Evolutionary conservation across 768 basidiomycete species (phyloP), one percentile per base, ranked within the genome.

Genomic region (Lanmaoa rubissima): DNA sequence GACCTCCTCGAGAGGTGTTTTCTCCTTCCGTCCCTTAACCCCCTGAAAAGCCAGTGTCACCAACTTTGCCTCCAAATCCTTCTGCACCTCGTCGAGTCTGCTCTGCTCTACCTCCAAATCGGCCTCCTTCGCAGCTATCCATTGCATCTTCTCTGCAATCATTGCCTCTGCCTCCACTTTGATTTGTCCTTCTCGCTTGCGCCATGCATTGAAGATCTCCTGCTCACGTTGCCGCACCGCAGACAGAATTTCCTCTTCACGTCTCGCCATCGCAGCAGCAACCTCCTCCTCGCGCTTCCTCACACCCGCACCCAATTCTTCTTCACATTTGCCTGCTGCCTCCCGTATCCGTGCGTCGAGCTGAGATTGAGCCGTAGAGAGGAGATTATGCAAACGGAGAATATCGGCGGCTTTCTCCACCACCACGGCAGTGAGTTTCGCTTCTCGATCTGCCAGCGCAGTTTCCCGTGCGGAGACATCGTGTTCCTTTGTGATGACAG

Each of bases 201-300:
- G 71, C 84, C 87, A 88, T 14, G 86, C 84, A 12, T 82, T 77
- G 39, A 76, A 77, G 28, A 88, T 74, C 61, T 89, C 86, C 19
- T 75, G 80, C 61, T 90, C 89, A 7, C 88, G 76, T 48, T 73
- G 73, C 31, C 83, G 74, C 6, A 91, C 84, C 2, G 87, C 85
- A 17, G 81, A 79, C 77, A 88, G 78, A 41, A 90, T 84, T 67
- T 88, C 88, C 53, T 86, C 82, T 61, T 91, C 89, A 2, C 89
- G 76, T 51, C 79, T 73, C 26, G 80, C 73, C 76, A 89, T 88
- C 8, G 85, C 83, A 28, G 70, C 72, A 2, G 82, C 83, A 4
- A 91, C 84, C 65, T 90, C 87, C 49, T 84, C 83, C 67, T 91
- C 88, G 34, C 88, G 80, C 64, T 83, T 80, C 65, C 79, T 76